Evolutionary conservation across 441 rosid genomes (phyloP), one percentile per base, ranked within the genome.

Genomic region (Populus tomentosa): DNA sequence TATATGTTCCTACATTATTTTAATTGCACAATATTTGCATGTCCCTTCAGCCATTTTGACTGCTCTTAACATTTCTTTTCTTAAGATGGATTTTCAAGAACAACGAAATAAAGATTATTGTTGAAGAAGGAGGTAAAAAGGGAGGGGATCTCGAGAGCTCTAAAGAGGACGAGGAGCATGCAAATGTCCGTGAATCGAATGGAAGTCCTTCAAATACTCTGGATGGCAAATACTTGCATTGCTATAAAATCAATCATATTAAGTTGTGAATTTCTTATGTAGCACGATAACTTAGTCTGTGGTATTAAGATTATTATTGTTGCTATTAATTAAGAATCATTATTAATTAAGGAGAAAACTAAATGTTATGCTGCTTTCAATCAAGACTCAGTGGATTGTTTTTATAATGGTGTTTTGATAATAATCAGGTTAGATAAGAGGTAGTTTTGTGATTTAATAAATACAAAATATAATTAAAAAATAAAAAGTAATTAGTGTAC

Each of bases 141-240:
- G 94, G 89, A 61, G 93, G 86, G 70, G 78, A 82, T 18, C 87
- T 89, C 21, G 95, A 91, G 90, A 86, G 69, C 87, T 75, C 79
- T 14, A 88, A 6, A 73, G 70, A 40, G 28, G 30, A 62, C 11
- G 30, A 62, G 64, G 42, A 38, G 23, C 61, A 59, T 23, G 79
- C 36, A 70, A 61, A 53, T 24, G 28, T 0, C 16, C 33, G 53
- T 64, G 32, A 50, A 21, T 75, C 9, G n/a, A 70, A 26, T 36
- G 62, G 18, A 40, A 74, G 28, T 18, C 61, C 40, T 36, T 36
- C 35, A 63, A 33, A 62, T 23, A 33, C 20, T 35, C 10, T 33
- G 21, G 10, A 18, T 30, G 11, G 3, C n/a, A n/a, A n/a, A n/a
- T 16, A 36, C 71, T 42, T 26, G 28, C 28, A 42, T 13, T 13